Base-by-base conservation (phyloP, 2,329 filamentous ascomycete genomes). In the Fusarium incarnatum region DNA sequence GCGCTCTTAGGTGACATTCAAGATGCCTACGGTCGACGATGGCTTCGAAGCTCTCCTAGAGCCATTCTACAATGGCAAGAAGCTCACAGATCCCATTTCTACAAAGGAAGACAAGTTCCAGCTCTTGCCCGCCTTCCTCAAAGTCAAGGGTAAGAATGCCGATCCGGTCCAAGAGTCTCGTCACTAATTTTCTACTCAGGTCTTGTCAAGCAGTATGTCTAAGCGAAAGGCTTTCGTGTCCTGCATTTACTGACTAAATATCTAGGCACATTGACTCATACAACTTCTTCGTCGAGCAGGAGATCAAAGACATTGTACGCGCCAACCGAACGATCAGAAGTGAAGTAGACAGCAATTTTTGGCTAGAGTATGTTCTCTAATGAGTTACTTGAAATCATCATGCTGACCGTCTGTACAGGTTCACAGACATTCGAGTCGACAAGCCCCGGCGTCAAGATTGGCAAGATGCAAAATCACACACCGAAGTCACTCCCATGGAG, bases 251-350 rank as follows among this genome's bases (percentile, higher is more conserved):
- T 74, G 44, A 74, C 65, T 32, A 16, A 32, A 13, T 40, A 23
- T 18, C 10, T 45, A 86, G 85, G 75, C 94, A 98, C 80, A 95
- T 97, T 77, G 97, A 99, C 83, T 98, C 96, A 25, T 99, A 97
- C 86, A 98, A 99, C 82, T 97, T 96, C 82, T 98, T 99, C 75
- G 92, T 98, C 72, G 94, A 99, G 74, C 92, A 97, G 60, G 94
- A 98, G 78, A 90, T 99, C 79, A 97, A 97, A 82, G 94, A 98
- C 76, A 99, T 99, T 74, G 92, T 99, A 72, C 91, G 93, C 78
- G 93, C 95, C 54, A 98, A 98, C 79, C 90, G 92, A 50, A 91
- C 90, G 42, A 92, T 99, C 69, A 89, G 92, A 72, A 97, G 94
- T 80, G 95, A 98, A 84, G 92, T 96, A 47, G 94, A 98, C 77